phyloP scores from a whole-genome alignment of 2,329 filamentous ascomycete species.

The Colletotrichum abscissum region DNA sequence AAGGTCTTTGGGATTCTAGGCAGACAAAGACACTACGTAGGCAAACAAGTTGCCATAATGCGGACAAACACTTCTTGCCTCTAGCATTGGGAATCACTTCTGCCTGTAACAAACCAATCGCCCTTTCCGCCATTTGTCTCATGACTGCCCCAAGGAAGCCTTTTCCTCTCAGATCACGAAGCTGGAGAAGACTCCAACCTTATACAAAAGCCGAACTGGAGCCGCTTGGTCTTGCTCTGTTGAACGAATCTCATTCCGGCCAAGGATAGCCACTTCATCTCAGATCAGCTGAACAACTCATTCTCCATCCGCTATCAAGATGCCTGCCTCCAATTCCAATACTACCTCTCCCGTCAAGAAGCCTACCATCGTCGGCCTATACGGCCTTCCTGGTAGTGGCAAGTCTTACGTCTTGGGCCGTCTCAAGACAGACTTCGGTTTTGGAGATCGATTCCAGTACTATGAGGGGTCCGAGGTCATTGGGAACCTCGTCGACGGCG shows the following conservation, averaged over 20 bases:
- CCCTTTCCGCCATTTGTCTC: background rate
- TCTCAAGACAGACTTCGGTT: conserved; percentile 48
- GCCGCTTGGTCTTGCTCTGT: background rate
- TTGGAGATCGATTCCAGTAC: conserved; percentile 51
- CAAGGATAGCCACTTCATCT: background rate
- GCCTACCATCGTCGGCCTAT: conserved; percentile 61
- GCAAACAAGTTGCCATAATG: background rate
- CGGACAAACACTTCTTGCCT: background rate
- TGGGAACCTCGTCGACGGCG: conserved; percentile 52
- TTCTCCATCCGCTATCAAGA: background rate
- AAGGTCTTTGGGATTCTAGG: background rate
- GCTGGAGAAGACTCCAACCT: background rate
- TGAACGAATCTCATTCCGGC: background rate
- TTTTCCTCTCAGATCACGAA: background rate
- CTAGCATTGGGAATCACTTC: background rate
- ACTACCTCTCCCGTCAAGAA: conserved; percentile 36
- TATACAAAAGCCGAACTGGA: background rate
- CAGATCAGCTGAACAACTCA: background rate
- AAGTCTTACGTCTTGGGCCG: conserved; percentile 59
- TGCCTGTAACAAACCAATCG: background rate
- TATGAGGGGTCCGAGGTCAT: conserved; percentile 66
- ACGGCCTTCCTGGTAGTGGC: conserved; percentile 65
- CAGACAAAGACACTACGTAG: background rate
- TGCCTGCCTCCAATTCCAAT: background rate
- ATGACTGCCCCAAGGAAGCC: background rate